phyloP scores from a whole-genome alignment of 2,329 filamentous ascomycete genomes.

The Alternaria arborescens region DNA sequence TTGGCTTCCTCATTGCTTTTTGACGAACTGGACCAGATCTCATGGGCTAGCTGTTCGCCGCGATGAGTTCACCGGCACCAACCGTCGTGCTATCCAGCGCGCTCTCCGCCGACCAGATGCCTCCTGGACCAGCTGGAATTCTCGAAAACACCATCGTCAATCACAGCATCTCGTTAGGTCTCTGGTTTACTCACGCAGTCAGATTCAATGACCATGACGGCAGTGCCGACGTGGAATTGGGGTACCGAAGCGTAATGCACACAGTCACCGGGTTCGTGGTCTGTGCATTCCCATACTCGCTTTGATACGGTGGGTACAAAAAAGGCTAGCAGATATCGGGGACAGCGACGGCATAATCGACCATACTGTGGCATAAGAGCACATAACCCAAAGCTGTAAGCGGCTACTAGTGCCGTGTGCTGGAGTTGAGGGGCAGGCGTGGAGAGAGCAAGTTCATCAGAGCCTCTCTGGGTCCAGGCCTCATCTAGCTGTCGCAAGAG shows the following conservation, averaged over 20 bases:
- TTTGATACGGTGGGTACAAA: neutral
- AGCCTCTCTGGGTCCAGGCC: constrained; percentile 3
- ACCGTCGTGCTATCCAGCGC: neutral
- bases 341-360: neutral
- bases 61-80: neutral
- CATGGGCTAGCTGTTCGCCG: neutral
- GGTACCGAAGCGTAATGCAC: neutral
- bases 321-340: neutral
- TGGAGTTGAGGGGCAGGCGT: neutral
- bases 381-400: neutral
- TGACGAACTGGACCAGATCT: neutral
- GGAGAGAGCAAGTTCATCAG: neutral
- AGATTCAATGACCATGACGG: neutral
- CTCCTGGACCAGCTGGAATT: too few species aligned
- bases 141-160: neutral
- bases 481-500: neutral
- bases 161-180: neutral
- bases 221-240: neutral
- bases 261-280: neutral
- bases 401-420: neutral
- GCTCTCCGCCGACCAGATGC: neutral
- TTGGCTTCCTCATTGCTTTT: neutral
- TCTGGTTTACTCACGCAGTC: neutral
- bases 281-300: neutral
- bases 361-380: neutral